Evolutionary conservation across 768 basidiomycete genomes (phyloP).

Genomic region (Lactifluus volemus): DNA sequence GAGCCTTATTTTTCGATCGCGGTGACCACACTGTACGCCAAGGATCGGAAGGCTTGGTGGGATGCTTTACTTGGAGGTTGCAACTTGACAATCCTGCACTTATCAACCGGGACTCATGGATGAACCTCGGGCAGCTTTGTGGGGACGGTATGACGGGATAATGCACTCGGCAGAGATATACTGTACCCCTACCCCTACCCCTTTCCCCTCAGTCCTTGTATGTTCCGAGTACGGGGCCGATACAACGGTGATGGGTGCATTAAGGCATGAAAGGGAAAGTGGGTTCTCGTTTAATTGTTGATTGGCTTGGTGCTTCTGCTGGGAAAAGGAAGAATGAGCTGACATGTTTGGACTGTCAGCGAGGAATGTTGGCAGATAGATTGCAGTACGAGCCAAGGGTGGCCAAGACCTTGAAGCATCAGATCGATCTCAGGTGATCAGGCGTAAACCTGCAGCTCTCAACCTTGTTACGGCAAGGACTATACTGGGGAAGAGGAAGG

Average conservation of each 20-base stretch:
- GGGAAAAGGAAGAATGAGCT: background rate
- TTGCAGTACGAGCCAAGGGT: background rate
- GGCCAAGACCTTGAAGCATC: background rate
- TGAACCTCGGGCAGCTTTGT: background rate
- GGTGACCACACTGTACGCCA: background rate
- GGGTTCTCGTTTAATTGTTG: background rate
- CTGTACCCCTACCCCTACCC: background rate
- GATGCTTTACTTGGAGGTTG: background rate
- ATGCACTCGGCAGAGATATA: background rate
- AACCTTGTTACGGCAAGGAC: background rate
- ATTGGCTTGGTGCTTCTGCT: background rate
- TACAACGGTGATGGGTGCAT: background rate
- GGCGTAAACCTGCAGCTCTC: too few relatives aligned
- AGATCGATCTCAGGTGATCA: too few relatives aligned
- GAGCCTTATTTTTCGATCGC: background rate
- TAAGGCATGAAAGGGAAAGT: background rate
- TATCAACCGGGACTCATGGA: background rate
- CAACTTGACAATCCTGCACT: background rate
- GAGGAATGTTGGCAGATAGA: background rate
- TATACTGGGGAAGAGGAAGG: background rate
- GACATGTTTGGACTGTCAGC: background rate
- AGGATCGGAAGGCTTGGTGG: background rate
- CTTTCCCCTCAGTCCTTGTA: background rate
- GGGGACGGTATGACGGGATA: background rate
- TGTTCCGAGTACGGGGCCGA: background rate